phyloP scores from a whole-genome alignment of 164 flowering plant genomes.

The Magnolia sinica region DNA sequence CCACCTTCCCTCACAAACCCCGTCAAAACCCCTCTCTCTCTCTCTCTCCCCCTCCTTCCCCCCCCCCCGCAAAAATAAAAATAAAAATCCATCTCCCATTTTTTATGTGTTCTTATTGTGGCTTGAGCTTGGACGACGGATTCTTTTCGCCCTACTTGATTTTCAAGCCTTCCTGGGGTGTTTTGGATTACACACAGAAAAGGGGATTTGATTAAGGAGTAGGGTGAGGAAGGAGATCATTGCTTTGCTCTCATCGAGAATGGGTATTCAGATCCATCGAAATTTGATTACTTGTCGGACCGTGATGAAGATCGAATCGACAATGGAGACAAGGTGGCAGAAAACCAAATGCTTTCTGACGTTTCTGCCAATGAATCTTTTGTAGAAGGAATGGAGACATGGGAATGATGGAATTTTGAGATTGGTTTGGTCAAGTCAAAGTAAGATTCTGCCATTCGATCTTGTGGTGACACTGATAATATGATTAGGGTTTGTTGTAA shows the following conservation, averaged over 20 bases:
- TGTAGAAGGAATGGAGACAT: conserved; percentile 12
- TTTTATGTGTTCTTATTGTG: conserved; percentile 73
- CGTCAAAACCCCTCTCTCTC: no score
- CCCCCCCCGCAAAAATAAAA: no score
- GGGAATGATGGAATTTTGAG: neutral
- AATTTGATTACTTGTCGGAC: conserved; percentile 30
- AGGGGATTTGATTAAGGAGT: conserved; percentile 28
- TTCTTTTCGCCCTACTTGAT: conserved; percentile 37
- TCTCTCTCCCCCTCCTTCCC: no score
- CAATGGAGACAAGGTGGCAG: conserved; percentile 16
- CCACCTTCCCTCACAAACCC: neutral
- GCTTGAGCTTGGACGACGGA: conserved; percentile 33
- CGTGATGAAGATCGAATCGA: conserved; percentile 21
- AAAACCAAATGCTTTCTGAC: conserved; percentile 27
- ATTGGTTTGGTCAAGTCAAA: neutral
- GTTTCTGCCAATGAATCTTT: conserved; percentile 19
- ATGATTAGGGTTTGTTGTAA: conserved; percentile 12
- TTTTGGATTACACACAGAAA: conserved; percentile 48
- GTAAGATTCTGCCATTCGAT: conserved; percentile 10
- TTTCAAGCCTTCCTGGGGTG: conserved; percentile 54
- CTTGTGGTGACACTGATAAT: conserved; percentile 12
- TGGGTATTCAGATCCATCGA: conserved; percentile 25
- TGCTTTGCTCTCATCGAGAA: conserved; percentile 18
- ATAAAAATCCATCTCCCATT: no score
- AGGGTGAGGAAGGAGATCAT: conserved; percentile 16